A percentile compares a stretch with the other conserved stretches of the same genome.
Conservation (phyloP, 495 filamentous ascomycete species). For the Penicillium pulvis region DNA sequence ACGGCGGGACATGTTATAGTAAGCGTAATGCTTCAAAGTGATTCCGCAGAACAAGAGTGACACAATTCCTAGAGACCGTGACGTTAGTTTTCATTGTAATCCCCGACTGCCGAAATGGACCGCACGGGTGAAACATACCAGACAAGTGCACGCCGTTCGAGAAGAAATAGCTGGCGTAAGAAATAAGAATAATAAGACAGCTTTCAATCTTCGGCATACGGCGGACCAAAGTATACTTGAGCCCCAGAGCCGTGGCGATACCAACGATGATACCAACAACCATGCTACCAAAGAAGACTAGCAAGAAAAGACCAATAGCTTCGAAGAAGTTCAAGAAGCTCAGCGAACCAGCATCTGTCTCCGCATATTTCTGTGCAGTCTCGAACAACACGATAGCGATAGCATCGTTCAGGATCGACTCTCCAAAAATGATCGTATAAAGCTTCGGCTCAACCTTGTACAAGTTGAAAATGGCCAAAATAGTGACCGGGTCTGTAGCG, state of each 20-base stretch:
- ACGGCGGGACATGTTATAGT: constrained; percentile 99
- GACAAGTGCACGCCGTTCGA: constrained; percentile 93
- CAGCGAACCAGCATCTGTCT: constrained; percentile 61
- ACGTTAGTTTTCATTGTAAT: constrained; percentile 4
- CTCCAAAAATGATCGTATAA: constrained; percentile 97
- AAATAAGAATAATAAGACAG: constrained; percentile 87
- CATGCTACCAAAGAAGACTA: constrained; percentile 94
- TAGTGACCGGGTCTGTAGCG: constrained; percentile 95
- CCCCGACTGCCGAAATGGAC: neutral
- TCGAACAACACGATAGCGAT: constrained; percentile 98
- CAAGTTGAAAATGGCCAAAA: constrained; percentile 97
- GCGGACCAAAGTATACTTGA: constrained; percentile 92
- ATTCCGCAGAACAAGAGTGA: constrained; percentile 97
- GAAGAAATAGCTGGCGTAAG: constrained; percentile 96
- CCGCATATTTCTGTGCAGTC: constrained; percentile 84
- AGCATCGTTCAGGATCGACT: constrained; percentile 97
- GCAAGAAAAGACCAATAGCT: constrained; percentile 90
- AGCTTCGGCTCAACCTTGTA: constrained; percentile 99
- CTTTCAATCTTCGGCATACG: constrained; percentile 96
- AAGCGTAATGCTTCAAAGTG: constrained; percentile 97
- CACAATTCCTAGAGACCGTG: constrained; percentile 74
- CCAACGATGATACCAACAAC: constrained; percentile 85
- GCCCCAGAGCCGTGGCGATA: constrained; percentile 77
- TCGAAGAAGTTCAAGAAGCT: constrained; percentile 79
- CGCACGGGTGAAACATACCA: constrained; percentile 56